Percentiles rank a stretch among this genome's conserved stretches.
Conservation (phyloP, 257 asterid genomes). For the Nicotiana tabacum region DNA sequence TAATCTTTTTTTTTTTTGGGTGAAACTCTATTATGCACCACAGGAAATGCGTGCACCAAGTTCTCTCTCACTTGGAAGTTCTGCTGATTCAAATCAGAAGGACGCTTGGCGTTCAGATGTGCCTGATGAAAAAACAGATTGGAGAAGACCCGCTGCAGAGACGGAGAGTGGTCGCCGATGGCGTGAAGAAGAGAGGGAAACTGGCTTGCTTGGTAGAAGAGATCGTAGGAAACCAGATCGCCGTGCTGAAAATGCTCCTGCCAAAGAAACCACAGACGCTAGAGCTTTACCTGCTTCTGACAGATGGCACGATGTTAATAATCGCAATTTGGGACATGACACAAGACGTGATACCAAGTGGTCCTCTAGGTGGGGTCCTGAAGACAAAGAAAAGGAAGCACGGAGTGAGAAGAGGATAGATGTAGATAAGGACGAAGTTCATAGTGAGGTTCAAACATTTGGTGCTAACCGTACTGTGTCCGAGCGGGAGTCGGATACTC, state of each 20-base stretch:
- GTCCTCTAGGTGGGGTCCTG: conserved; percentile 91
- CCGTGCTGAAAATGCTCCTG: conserved; percentile 54
- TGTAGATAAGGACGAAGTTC: conserved; percentile 50
- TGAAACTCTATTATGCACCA: not conserved
- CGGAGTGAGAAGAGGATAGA: conserved; percentile 69
- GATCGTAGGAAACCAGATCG: conserved; percentile 72
- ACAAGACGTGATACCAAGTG: conserved; percentile 86
- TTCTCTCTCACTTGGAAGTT: conserved; percentile 73
- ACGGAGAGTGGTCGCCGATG: conserved; percentile 60
- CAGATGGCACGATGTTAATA: conserved; percentile 65
- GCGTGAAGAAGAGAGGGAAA: conserved; percentile 95
- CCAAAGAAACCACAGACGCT: conserved; percentile 54
- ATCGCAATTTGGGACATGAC: conserved; percentile 52
- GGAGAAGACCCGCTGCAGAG: conserved; percentile 63
- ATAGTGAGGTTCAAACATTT: conserved; percentile 43
- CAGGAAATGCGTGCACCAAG: conserved; percentile 85
- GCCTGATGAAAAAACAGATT: conserved; percentile 70
- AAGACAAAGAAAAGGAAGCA: conserved; percentile 45
- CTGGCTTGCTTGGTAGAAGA: conserved; percentile 56
- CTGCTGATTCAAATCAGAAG: conserved; percentile 72
- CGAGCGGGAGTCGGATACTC: not conserved
- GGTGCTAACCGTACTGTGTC: not conserved
- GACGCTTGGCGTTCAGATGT: conserved; percentile 75
- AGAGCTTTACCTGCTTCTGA: conserved; percentile 58
- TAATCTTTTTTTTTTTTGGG: not conserved